Evolutionary conservation across 345 rosid species (phyloP).

Genomic region (Populus pruinosa): DNA sequence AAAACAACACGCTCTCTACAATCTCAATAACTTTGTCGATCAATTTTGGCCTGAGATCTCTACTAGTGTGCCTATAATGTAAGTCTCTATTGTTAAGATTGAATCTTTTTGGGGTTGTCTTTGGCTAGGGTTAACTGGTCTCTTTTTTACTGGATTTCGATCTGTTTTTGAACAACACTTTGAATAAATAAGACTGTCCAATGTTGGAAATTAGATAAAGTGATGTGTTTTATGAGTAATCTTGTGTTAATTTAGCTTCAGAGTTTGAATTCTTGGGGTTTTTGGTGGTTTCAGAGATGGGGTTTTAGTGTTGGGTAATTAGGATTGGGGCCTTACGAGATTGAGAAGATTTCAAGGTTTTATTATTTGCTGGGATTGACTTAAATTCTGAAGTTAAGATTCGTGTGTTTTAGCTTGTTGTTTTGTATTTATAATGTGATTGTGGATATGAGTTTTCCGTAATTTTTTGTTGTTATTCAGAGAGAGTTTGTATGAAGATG

Average conservation of each 20-base stretch:
- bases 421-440: not conserved
- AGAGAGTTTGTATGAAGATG: slow-evolving; percentile 95
- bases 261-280: not conserved
- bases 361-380: not conserved
- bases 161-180: not conserved
- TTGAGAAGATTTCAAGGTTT: not conserved
- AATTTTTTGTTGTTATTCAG: slow-evolving; percentile 29
- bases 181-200: not conserved
- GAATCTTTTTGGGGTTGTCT: slow-evolving; percentile 12
- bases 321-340: not conserved
- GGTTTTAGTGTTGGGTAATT: not conserved
- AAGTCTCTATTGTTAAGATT: slow-evolving; percentile 8
- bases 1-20: slow-evolving; percentile 84
- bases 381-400: not conserved
- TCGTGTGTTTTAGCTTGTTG: not conserved
- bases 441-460: not conserved
- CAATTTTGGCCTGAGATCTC: slow-evolving; percentile 99
- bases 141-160: not conserved
- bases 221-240: not conserved
- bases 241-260: not conserved
- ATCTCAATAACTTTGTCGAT: slow-evolving; percentile 84
- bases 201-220: not conserved
- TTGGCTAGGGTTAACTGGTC: not conserved
- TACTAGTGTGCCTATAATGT: slow-evolving; percentile 95
- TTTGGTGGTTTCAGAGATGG: not conserved